Evolutionary conservation across 768 basidiomycete genomes (phyloP).

Genomic region (Phlebiopsis gigantea): DNA sequence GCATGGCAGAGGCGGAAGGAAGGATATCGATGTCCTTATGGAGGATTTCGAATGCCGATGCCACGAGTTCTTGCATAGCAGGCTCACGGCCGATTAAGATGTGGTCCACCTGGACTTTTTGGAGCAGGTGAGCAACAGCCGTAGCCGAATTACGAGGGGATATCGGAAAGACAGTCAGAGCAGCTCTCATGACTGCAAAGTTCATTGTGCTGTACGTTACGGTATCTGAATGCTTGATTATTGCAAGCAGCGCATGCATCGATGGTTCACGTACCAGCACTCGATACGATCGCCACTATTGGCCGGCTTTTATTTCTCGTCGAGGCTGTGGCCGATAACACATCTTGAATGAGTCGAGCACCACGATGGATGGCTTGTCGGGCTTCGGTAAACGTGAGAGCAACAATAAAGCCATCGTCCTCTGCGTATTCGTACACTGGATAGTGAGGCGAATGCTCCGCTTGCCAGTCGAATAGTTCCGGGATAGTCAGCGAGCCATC

Average conservation of each 20-base stretch:
- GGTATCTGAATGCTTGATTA: neutral
- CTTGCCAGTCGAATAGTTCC: conserved; percentile 32
- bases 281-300: neutral
- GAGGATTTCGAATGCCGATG: conserved; percentile 20
- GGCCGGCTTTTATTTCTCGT: too few species aligned
- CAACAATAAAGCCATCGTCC: conserved; percentile 1
- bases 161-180: conserved; percentile 15
- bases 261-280: neutral
- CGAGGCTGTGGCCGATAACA: neutral
- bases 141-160: conserved; percentile 22
- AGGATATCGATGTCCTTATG: neutral
- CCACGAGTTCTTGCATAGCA: conserved; percentile 19
- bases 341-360: neutral
- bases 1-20: conserved; percentile 12
- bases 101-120: conserved; percentile 15
- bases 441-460: conserved; percentile 25
- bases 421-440: conserved; percentile 25
- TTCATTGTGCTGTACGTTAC: conserved; percentile 1
- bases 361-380: conserved; percentile 5
- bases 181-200: conserved; percentile 5
- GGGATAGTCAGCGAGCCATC: conserved; percentile 29
- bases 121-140: conserved; percentile 27
- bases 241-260: neutral
- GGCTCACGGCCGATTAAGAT: conserved; percentile 27
- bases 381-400: conserved; percentile 12